Evolutionary conservation across 164 flowering plant genomes (phyloP), one percentile per base, ranked within the genome.

Genomic region (Stephania yunnanensis): DNA sequence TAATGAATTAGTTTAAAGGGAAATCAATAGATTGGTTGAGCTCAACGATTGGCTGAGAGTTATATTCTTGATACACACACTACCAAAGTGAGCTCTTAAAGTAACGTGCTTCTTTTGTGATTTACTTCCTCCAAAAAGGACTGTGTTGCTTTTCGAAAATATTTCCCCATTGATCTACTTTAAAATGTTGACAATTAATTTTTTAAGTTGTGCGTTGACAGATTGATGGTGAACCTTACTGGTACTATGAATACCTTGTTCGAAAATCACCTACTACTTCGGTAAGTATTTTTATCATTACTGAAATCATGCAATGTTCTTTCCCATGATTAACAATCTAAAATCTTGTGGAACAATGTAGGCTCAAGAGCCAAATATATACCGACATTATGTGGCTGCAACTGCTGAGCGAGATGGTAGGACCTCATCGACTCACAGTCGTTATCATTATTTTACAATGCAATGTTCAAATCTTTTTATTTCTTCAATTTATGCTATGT

Each of bases 351-450:
- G 25, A 25, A 25, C 25, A 25, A 42, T 86, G 86, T 89, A 95
- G 99, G 88, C 77, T 73, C 89, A 78, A 82, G 95, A 85, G 75
- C 22, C 93, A 76, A 92, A 86, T 80, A 76, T 81, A 69, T 95
- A 45, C 76, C 81, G 98, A 71, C 99, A 88, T 58, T 90, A 88
- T 85, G 83, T 91, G 76, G 89, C 93, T 77, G 84, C 93, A 78
- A 92, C 99, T 75, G 90, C 90, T 30, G 98, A 92, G 76, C 86
- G 99, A 70, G 97, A 95, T 86, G 99, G 99, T 93, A 87, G 6
- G 78, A 48, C 29, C 68, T 65, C 42, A 13, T 29, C 44, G 12
- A 22, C 45, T 22, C 7, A 58, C 44, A 55, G 36, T 75, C 61
- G 1, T 20, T 53, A 12, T 20, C 25, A 48, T 17, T 66, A 67